Evolutionary conservation across 768 basidiomycete species (phyloP), one percentile per base, ranked within the genome.

Genomic region (Dioszegia aurantiaca): DNA sequence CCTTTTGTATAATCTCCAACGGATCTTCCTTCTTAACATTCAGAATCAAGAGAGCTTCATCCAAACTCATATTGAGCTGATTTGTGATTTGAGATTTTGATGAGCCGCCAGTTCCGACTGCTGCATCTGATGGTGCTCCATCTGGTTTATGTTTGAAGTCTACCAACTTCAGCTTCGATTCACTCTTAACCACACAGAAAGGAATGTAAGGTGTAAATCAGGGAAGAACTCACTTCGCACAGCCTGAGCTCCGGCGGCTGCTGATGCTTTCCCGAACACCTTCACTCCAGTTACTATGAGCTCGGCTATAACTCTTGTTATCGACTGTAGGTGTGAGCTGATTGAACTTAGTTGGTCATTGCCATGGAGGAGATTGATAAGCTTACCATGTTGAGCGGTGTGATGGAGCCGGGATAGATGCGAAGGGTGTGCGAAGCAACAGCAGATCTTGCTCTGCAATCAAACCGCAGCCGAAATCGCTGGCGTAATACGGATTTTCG

Each of bases 21-120:
- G 80, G 68, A 23, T 89, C 87, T 21, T 82, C 87, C 36, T 83
- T 83, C 76, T 90, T 93, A 21, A 84, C 79, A 75, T 99, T 97
- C 61, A 99, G 79, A 70, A 99, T 91, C 58, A 95, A 79, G 69
- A 86, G 87, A 19, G 94, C 95, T 79, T 99, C 95, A 65, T 97
- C 93, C 65, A 94, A 68, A 6, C 90, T 91, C 92, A 99, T 93
- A 49, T 87, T 85, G 69, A 91, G 85, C 63, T 88, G 84, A 63
- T 87, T 83, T 52, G 89, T 90, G 37, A 95, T 79, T 69, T 83
- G 84, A 81, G 92, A 90, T 80, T 87, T 68, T 21, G 60, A 58
- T 21, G 60, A 58, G 21, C 52, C 58, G 17, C 89, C 88, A 48
- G 86, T 80, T 39, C 85, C 84, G 17, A 89, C 83, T 39, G 89